Evolutionary conservation across 2,329 filamentous ascomycete genomes (phyloP).

Genomic region (Fusarium longipes): DNA sequence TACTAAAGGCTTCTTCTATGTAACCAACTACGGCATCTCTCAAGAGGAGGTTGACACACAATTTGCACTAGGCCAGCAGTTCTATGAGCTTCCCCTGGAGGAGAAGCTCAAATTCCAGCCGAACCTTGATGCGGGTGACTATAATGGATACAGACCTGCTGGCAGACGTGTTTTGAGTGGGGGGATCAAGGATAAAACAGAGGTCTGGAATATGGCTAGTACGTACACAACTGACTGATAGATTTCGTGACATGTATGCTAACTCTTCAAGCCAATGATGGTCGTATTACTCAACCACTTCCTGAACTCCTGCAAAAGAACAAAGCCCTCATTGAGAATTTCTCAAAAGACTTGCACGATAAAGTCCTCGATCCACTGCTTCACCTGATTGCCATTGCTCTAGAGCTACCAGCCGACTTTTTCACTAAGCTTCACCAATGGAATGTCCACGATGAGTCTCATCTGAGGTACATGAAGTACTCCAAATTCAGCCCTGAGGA

Average conservation of each 20-base stretch:
- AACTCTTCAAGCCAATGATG: slow-evolving; percentile 42
- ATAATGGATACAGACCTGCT: slow-evolving; percentile 66
- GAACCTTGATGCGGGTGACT: slow-evolving; percentile 62
- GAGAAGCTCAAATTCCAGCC: slow-evolving; percentile 68
- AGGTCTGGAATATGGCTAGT: slow-evolving; percentile 56
- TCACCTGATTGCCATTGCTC: slow-evolving; percentile 68
- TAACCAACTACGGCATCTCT: slow-evolving; percentile 69
- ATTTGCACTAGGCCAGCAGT: slow-evolving; percentile 68
- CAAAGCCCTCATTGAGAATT: not conserved
- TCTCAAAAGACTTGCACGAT: slow-evolving; percentile 56
- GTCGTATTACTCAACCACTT: slow-evolving; percentile 46
- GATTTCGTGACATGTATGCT: accelerated
- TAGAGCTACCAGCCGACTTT: slow-evolving; percentile 70
- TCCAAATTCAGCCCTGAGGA: slow-evolving; percentile 61
- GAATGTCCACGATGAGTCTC: slow-evolving; percentile 67
- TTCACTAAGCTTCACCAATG: slow-evolving; percentile 65
- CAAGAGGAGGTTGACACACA: slow-evolving; percentile 69
- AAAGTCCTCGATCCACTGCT: slow-evolving; percentile 68
- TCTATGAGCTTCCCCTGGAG: slow-evolving; percentile 63
- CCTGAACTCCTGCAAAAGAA: slow-evolving; percentile 1
- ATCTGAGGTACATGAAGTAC: slow-evolving; percentile 73
- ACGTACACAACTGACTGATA: slow-evolving; percentile 8
- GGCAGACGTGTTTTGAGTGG: slow-evolving; percentile 52
- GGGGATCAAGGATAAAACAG: slow-evolving; percentile 55
- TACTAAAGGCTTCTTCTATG: slow-evolving; percentile 49